Conservation (phyloP, 1,284 basidiomycete species). For the Irpex sp. region DNA sequence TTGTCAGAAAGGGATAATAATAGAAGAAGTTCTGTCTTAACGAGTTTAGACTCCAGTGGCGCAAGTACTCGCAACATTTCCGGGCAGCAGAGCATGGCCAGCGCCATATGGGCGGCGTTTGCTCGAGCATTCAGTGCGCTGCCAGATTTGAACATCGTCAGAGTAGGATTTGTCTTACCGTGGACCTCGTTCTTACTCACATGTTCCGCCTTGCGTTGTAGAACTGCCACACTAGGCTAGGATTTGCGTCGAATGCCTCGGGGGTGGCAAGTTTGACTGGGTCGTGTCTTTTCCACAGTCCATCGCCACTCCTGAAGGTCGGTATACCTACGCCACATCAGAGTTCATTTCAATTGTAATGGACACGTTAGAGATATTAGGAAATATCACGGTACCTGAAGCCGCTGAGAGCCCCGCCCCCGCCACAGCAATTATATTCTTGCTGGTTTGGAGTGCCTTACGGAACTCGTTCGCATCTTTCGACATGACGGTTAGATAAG, state of each 20-base stretch:
- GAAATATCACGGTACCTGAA: constrained; percentile 37
- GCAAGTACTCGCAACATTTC: constrained; percentile 17
- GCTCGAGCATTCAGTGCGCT: constrained; percentile 28
- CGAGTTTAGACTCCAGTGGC: constrained; percentile 19
- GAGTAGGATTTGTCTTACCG: neutral
- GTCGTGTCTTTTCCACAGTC: constrained; percentile 34
- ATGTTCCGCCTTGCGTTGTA: constrained; percentile 35
- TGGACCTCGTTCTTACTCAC: constrained; percentile 12
- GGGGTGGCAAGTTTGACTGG: constrained; percentile 36
- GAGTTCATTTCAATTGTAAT: neutral
- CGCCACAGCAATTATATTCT: constrained; percentile 49
- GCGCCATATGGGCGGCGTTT: constrained; percentile 31
- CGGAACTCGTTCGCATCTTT: constrained; percentile 28
- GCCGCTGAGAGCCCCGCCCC: constrained; percentile 59
- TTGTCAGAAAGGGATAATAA: neutral
- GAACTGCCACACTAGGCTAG: constrained; percentile 39
- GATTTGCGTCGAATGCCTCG: constrained; percentile 34
- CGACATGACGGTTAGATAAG: neutral
- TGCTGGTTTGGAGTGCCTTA: constrained; percentile 24
- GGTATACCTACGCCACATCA: constrained; percentile 43
- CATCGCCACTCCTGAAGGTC: constrained; percentile 52
- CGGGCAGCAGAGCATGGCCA: constrained; percentile 27
- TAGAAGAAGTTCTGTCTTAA: neutral
- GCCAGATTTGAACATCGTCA: neutral
- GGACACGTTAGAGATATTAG: neutral